Base-by-base conservation (phyloP, 2,329 filamentous ascomycete species). In the Mollisia scopiformis region DNA sequence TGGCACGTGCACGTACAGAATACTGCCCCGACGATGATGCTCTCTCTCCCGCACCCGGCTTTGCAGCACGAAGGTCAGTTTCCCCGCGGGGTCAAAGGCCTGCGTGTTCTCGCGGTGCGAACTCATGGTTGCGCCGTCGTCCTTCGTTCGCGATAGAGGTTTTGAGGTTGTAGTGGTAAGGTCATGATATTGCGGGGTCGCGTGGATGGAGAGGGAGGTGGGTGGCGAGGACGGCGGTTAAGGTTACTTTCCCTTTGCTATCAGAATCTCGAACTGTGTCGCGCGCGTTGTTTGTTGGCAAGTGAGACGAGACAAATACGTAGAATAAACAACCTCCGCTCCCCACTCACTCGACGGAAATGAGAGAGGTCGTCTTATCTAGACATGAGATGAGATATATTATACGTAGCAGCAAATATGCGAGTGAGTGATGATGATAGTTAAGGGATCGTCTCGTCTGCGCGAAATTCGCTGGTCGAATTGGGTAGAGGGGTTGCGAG, bases 21-120 rank as follows among this genome's bases (percentile, higher is more conserved):
- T 50, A 28, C 56, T 62, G 35, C 56, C 54, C 35, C 54, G 55
- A 30, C 56, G 51, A 13, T n/a, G n/a, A n/a, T 51, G 47, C 39
- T 62, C 56, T 23, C 57, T 62, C 41, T 62, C 51, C 27, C 53
- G 58, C 33, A 56, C 28, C 46, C 54, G 41, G 35, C 55, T 56
- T 47, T 62, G 60, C 8, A 62, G 25, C 30, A 62, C 31, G 46
- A 62, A 62, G 6, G 56, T 62, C 35, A 62, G 21, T 35, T 62
- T 52, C 35, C 60, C 60, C 7, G 25, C 31, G 13, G 52, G 49
- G n/a, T 62, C 60, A 46, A 59, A 59, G 7, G 51, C 49, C 10
- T 56, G 51, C 37, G 50, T 16, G 19, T 62, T 62, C 31, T 57
- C 52, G 52, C 52, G 43, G 43, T 47, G 16, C 10, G 14, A 27